Conservation (phyloP, 1,139 yeast species). For the Lodderomyces metapsilosis region DNA sequence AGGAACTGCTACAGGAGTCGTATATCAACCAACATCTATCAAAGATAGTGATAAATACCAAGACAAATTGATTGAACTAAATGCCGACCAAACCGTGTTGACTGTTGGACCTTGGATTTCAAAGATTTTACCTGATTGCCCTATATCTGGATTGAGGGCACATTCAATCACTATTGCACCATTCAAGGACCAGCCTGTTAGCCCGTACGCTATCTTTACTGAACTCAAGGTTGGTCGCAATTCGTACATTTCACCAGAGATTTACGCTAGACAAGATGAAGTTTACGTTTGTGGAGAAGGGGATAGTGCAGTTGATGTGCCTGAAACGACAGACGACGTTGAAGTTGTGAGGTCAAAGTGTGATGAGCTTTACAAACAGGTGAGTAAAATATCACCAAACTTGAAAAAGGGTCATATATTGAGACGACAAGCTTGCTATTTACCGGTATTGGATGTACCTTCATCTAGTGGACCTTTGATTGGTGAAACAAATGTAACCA, state of each 20-base stretch:
- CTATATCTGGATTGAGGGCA: slow-evolving; percentile 88
- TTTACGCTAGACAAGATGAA: slow-evolving; percentile 93
- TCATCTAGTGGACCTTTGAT: slow-evolving; percentile 90
- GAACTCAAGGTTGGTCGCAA: slow-evolving; percentile 70
- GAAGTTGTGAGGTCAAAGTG: slow-evolving; percentile 86
- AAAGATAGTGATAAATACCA: slow-evolving; percentile 28
- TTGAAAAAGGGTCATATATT: slow-evolving; percentile 73
- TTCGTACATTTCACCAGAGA: slow-evolving; percentile 82
- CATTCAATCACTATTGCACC: slow-evolving; percentile 94
- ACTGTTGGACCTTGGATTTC: slow-evolving; percentile 98
- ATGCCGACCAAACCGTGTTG: slow-evolving; percentile 76
- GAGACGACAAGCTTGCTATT: slow-evolving; percentile 90
- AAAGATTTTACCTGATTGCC: slow-evolving; percentile 83
- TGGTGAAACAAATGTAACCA: slow-evolving; percentile 86
- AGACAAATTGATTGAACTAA: slow-evolving; percentile 35
- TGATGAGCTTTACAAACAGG: slow-evolving; percentile 81
- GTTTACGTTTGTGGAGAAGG: slow-evolving; percentile 98
- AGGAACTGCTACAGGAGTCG: slow-evolving; percentile 65
- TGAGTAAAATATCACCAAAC: slow-evolving; percentile 72
- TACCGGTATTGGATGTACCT: slow-evolving; percentile 92
- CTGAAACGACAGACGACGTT: slow-evolving; percentile 92
- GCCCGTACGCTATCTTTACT: slow-evolving; percentile 93
- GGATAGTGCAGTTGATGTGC: slow-evolving; percentile 84
- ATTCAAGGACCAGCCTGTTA: slow-evolving; percentile 61
- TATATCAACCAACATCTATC: slow-evolving; percentile 59